Evolutionary conservation across 371 early-diverging fungal genomes (phyloP), one percentile per base, ranked within the genome.

Genomic region (Lichtheimia hyalospora): DNA sequence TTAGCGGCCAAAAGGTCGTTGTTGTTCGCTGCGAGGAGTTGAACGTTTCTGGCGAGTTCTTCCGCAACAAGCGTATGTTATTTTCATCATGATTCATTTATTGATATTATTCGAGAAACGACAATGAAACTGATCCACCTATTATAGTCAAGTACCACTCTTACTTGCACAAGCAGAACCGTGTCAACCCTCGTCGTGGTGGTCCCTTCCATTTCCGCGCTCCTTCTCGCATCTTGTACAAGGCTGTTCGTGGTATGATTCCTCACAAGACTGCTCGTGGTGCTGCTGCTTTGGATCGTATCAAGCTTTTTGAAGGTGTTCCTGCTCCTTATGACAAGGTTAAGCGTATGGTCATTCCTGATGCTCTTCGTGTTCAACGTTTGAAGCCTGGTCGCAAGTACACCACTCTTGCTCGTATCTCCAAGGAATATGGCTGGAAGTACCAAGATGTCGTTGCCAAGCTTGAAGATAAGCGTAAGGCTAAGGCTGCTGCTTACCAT

Each of bases 151-250:
- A 92, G 89, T 97, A 95, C 90, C 92, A 93, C 78, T 87, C 85
- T 73, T 99, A 92, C 91, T 88, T 98, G 81, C 92, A 92, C 84
- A 99, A 99, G 93, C 97, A 99, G 77, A 94, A 94, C 81, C 70
- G 96, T 75, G 93, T 98, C 71, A 99, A 99, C 91, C 99, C 99
- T 74, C 75, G 77, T 62, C 92, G 90, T 71, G 64, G 68, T 64
- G 99, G 99, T 72, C 92, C 99, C 49, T 99, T 96, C 94, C 99
- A 99, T 81, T 98, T 96, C 93, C 90, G 93, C 67, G 97, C 98
- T 67, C 99, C 99, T 56, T 95, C 96, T 60, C 95, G 95, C 76
- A 94, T 96, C 86, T 94, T 99, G 85, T 93, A 91, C 86, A 94
- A 96, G 77, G 87, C 95, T 46, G 85, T 99, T 75, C 94, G 98